Evolutionary conservation across 192 early-diverging fungal genomes (phyloP).

Genomic region (Rhizophagus sp.): DNA sequence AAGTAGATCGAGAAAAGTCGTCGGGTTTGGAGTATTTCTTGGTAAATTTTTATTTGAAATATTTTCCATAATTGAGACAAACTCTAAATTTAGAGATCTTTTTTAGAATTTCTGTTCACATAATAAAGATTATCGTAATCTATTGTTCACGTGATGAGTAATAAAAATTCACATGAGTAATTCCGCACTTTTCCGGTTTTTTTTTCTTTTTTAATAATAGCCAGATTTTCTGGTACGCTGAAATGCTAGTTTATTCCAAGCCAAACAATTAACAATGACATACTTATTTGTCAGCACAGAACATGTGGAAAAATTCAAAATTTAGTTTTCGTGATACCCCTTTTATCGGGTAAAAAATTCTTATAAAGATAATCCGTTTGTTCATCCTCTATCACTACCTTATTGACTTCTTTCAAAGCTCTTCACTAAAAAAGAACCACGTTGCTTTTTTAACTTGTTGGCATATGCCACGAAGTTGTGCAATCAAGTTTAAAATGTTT

Average conservation of each 20-base stretch:
- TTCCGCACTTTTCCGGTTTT: too few species aligned
- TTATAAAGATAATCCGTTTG: not conserved
- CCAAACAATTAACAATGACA: not conserved
- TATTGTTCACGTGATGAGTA: not conserved
- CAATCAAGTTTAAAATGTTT: not conserved
- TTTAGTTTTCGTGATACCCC: not conserved
- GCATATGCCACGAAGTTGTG: not conserved
- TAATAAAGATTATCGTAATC: not conserved
- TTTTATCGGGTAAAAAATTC: not conserved
- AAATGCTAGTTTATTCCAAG: too few species aligned
- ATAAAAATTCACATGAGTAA: not conserved
- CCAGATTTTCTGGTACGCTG: too few species aligned
- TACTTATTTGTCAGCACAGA: not conserved
- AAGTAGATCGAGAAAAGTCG: conserved; percentile 11
- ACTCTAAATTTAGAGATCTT: too few species aligned
- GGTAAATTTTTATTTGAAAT: not conserved
- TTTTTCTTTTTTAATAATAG: too few species aligned
- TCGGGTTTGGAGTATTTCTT: not conserved
- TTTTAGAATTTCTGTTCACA: too few species aligned
- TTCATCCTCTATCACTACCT: not conserved
- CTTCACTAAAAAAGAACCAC: not conserved
- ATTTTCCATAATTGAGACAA: not conserved
- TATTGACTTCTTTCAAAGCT: too few species aligned
- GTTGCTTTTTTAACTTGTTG: not conserved
- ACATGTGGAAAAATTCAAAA: not conserved